Conservation (phyloP, 305 asterid genomes). For the Petunia hybrid region DNA sequence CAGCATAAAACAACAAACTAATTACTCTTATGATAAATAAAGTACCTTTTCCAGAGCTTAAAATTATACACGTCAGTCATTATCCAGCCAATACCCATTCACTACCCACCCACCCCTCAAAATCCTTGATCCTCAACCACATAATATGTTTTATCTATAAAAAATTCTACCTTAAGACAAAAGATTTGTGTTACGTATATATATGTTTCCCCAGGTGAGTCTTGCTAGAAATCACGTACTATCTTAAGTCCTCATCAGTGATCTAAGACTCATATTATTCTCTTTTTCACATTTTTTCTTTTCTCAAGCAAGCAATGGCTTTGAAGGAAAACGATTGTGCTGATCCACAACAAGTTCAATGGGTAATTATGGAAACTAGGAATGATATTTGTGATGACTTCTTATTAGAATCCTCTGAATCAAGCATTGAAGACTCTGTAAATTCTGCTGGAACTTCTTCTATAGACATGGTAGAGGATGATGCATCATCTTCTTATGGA, state of each 20-base stretch:
- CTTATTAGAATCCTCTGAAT: constrained; percentile 40
- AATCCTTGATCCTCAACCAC: constrained; percentile 31
- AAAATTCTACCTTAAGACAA: not conserved
- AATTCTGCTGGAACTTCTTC: constrained; percentile 35
- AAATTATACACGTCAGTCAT: constrained; percentile 14
- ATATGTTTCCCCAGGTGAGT: constrained; percentile 30
- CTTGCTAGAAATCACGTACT: not conserved
- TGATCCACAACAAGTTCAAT: constrained; percentile 32
- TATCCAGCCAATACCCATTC: constrained; percentile 12
- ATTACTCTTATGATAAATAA: constrained; percentile 14
- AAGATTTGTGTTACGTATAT: constrained; percentile 24
- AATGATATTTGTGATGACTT: constrained; percentile 19
- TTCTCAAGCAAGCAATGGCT: constrained; percentile 32
- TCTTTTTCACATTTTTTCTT: not conserved
- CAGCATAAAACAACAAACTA: constrained; percentile 34
- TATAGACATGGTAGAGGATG: constrained; percentile 36
- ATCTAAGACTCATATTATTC: too few species aligned
- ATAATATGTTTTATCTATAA: constrained; percentile 12
- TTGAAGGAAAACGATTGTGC: constrained; percentile 29
- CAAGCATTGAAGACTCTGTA: constrained; percentile 31
- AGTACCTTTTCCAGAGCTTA: not conserved
- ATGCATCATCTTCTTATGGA: constrained; percentile 44
- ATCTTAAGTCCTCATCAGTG: not conserved
- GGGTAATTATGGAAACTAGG: constrained; percentile 39
- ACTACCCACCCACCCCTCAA: not conserved